Percentiles rank a stretch among this genome's conserved stretches.
Conservation (phyloP, 192 early-diverging fungal genomes). For the Geosiphon pyriformis region DNA sequence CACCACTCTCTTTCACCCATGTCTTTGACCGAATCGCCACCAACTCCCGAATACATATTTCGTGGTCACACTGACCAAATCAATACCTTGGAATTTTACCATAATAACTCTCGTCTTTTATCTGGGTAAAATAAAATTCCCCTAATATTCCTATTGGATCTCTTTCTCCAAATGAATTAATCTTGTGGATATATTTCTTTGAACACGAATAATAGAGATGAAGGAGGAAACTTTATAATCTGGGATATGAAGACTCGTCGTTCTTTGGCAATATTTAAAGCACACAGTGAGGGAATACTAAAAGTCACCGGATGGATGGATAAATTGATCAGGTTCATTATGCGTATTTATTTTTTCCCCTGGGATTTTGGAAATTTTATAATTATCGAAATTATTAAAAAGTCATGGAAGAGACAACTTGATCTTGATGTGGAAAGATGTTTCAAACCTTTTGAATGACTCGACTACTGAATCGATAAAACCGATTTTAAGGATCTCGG, state of each 20-base stretch:
- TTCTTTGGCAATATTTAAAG: conserved; percentile 10
- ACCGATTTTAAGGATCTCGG: conserved; percentile 26
- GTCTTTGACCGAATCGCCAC: conserved; percentile 25
- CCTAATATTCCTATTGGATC: too few relatives aligned
- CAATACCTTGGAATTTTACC: conserved; percentile 32
- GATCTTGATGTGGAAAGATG: conserved; percentile 36
- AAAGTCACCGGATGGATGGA: background rate
- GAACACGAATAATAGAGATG: background rate
- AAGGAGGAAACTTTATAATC: conserved; percentile 4
- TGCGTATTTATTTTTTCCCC: background rate
- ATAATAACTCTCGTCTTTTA: conserved; percentile 29
- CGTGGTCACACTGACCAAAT: conserved; percentile 35
- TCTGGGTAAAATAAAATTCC: conserved; percentile 32
- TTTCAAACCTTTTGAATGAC: conserved; percentile 17
- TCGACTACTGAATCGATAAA: background rate
- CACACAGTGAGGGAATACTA: conserved; percentile 19
- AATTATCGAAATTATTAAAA: conserved; percentile 9
- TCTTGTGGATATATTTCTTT: conserved; percentile 17
- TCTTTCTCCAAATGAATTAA: too few relatives aligned
- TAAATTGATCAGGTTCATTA: conserved; percentile 15
- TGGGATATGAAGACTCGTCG: conserved; percentile 10
- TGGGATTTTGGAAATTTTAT: background rate
- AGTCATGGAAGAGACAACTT: conserved; percentile 39
- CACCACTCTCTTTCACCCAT: too few relatives aligned
- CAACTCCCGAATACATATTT: conserved; percentile 36